Base-by-base conservation (phyloP, 2,329 filamentous ascomycete genomes). In the Chrysosporium keratinophilum region DNA sequence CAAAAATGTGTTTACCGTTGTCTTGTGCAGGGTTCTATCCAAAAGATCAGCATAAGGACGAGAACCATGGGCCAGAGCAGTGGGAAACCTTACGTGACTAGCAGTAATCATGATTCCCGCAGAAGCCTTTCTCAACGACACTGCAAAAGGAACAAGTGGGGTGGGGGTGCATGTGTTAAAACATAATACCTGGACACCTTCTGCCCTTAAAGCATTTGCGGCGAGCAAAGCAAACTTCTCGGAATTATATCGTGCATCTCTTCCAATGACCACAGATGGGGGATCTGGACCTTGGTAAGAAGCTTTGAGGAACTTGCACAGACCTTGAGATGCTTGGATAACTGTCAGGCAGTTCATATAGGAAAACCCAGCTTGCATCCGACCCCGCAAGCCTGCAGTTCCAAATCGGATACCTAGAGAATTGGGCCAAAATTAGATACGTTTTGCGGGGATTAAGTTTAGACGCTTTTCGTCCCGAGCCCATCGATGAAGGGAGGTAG, bases 31-130 rank as follows among this genome's bases (percentile, higher is more conserved):
- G 80, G 59, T 84, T 84, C 69, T 71, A 52, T 33, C 20, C 48
- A 20, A 37, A 5, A 39, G 9, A 23, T 47, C 50, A 46, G 41
- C 31, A 17, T 39, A 17, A 5, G 6, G 28, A 31, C 7, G 17
- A 28, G 40, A 39, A 3, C 33, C 17, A 1, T 3, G 35, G 34
- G n/a, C 19, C 12, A 46, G 15, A 33, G 12, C 12, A 11, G 14
- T 1, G 15, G 23, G 9, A 35, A 12, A 19, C 12, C 51, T 56
- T 67, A 72, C 71, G 65, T 83, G 80, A 61, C 79, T 82, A 33
- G 81, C 81, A 12, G 81, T 84, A 37, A 84, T 75, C 80, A 84
- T 84, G 31, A 84, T 71, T 17, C 81, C 81, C 42, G 78, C 81
- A 3, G 72, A 75, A 33, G 80, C 78, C 37, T 70, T 66, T 52